phyloP scores from a whole-genome alignment of 345 rosid species.

The Citrus australasica region DNA sequence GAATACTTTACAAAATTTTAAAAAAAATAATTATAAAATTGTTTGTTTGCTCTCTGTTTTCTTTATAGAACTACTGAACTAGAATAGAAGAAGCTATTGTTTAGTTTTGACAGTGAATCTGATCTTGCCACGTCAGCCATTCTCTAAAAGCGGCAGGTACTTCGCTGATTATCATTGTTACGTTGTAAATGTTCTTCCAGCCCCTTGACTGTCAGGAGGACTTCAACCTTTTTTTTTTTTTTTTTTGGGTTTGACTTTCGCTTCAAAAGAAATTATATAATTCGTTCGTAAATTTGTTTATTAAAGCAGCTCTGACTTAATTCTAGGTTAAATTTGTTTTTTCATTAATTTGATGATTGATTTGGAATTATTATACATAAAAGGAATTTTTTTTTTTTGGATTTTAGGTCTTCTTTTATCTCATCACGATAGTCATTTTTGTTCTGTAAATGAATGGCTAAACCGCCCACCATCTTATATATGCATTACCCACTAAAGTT shows the following conservation, averaged over 20 bases:
- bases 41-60: no score
- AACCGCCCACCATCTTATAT: no score
- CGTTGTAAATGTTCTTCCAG: no score
- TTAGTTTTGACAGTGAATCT: not conserved
- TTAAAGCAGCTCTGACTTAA: not conserved
- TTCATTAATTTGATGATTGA: not conserved
- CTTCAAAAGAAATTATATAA: not conserved
- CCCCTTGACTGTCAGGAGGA: not conserved
- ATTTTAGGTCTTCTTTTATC: not conserved
- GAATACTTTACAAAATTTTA: not conserved
- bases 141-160: not conserved
- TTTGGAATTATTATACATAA: not conserved
- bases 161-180: not conserved
- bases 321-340: not conserved
- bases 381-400: no score
- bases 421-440: not conserved
- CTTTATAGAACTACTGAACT: no score
- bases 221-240: not conserved
- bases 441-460: no score
- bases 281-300: not conserved
- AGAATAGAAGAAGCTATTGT: not conserved
- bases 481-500: no score
- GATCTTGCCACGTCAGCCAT: constrained; percentile 7
- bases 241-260: no score
- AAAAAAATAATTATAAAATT: no score